Base-by-base conservation (phyloP, 2,329 filamentous ascomycete species). In the Pseudogymnoascus sp. region DNA sequence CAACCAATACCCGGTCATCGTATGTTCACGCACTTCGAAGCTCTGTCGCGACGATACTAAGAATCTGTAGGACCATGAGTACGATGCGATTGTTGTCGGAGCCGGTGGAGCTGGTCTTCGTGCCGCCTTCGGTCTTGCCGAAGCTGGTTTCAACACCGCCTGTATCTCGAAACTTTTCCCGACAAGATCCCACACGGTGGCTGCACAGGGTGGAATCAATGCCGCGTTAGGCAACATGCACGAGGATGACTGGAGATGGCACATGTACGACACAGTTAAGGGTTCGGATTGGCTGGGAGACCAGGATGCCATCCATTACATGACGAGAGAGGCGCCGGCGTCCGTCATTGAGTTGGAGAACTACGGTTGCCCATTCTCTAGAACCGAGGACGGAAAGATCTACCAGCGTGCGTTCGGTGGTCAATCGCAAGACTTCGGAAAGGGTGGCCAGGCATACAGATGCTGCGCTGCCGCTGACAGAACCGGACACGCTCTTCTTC, bases 201-300 rank as follows among this genome's bases (percentile, higher is more conserved):
- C 90, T 63, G 86, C 86, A 41, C 86, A 89, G 77, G 90, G 90
- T 74, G 90, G 90, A 73, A 93, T 95, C 82, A 95, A 95, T 76
- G 90, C 90, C 63, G 90, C 90, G 60, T 83, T 95, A 63, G 90
- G 90, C 74, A 96, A 96, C 81, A 97, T 97, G 93, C 92, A 96
- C 83, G 86, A 93, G 81, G 93, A 97, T 73, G 92, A 97, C 80
- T 97, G 93, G 93, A 88, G 92, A 82, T 97, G 93, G 93, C 93
- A 97, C 80, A 97, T 97, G 93, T 97, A 97, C 82, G 93, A 97
- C 77, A 97, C 93, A 45, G 93, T 97, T 75, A 97, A 97, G 83
- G 93, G 93, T 68, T 96, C 91, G 68, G 93, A 97, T 82, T 97
- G 93, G 93, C 86, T 97, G 60, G 93, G 93, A 77, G 93, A 97